phyloP scores from a whole-genome alignment of 2,329 filamentous ascomycete species.

The Penicillium hesseltinei region DNA sequence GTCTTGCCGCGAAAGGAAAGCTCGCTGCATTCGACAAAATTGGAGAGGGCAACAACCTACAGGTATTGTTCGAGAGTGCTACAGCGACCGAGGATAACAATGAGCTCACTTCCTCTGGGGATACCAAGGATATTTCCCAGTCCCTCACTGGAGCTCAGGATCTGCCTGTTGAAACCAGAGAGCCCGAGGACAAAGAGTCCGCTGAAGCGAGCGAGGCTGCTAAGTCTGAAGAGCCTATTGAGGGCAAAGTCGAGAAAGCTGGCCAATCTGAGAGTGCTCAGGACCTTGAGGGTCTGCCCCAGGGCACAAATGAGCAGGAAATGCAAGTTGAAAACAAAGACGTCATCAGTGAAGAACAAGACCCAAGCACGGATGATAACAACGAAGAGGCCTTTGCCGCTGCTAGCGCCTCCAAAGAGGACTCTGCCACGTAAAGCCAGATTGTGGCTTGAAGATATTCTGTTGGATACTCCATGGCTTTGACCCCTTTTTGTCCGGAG shows the following conservation, averaged over 20 bases:
- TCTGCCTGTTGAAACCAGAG: neutral
- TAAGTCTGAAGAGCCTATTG: neutral
- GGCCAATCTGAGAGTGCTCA: neutral
- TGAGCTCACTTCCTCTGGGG: neutral
- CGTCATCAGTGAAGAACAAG: constrained; percentile 10
- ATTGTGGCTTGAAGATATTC: constrained; percentile 6
- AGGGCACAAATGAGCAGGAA: neutral
- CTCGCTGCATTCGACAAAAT: constrained; percentile 82
- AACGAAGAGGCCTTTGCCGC: constrained; percentile 8
- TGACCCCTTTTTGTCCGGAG: constrained; percentile 18
- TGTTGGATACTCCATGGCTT: constrained; percentile 6
- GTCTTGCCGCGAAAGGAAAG: constrained; percentile 71
- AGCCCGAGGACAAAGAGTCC: neutral
- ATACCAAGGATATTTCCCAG: constrained; percentile 15
- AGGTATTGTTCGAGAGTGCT: constrained; percentile 47
- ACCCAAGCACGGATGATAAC: neutral
- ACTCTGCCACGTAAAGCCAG: constrained; percentile 14
- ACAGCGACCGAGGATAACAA: constrained; percentile 9
- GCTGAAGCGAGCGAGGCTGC: neutral
- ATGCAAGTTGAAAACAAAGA: constrained; percentile 5
- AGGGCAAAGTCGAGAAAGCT: neutral
- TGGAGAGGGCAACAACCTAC: constrained; percentile 72
- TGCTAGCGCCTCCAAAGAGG: constrained; percentile 14
- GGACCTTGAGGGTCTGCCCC: neutral
- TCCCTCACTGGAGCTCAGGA: constrained; percentile 1